These are phyloP conservation scores for Kalanchoe fedtschenkoi DNA, from an alignment of 164 flowering plant species.

Conservation along the genomic window DNA sequence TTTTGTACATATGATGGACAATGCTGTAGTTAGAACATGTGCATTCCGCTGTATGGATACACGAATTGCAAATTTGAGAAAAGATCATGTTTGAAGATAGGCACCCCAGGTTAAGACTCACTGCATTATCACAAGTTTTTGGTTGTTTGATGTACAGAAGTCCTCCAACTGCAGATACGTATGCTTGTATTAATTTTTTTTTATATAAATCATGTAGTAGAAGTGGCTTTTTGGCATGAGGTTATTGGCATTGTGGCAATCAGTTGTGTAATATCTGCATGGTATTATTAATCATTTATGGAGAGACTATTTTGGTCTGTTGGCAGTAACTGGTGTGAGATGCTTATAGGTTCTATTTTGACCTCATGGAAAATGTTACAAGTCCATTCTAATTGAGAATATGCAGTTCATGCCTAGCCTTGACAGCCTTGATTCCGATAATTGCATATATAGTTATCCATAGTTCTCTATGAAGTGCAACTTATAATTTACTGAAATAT, in stretches of 20 bases:
- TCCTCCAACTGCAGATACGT: neutral
- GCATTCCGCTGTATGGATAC: neutral
- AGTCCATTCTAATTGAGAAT: neutral
- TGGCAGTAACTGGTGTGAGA: neutral
- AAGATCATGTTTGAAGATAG: neutral
- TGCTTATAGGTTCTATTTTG: neutral
- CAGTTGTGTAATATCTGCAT: neutral
- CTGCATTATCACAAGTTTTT: neutral
- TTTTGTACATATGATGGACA: neutral
- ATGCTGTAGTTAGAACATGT: neutral
- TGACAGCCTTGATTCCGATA: neutral
- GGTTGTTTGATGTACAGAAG: neutral
- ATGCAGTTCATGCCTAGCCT: neutral
- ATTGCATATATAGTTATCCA: neutral
- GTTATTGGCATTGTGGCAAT: neutral
- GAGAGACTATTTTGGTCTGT: neutral
- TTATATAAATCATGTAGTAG: neutral
- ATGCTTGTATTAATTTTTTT: neutral
- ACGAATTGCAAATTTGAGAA: neutral
- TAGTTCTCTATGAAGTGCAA: too few relatives aligned
- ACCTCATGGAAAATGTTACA: neutral
- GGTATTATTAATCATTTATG: neutral
- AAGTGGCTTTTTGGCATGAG: neutral
- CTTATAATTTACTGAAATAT: neutral
- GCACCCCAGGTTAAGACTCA: neutral